Evolutionary conservation across 176 grass and related monocot genomes (phyloP), one percentile per base, ranked within the genome.

Genomic region (Saccharum officinarum): DNA sequence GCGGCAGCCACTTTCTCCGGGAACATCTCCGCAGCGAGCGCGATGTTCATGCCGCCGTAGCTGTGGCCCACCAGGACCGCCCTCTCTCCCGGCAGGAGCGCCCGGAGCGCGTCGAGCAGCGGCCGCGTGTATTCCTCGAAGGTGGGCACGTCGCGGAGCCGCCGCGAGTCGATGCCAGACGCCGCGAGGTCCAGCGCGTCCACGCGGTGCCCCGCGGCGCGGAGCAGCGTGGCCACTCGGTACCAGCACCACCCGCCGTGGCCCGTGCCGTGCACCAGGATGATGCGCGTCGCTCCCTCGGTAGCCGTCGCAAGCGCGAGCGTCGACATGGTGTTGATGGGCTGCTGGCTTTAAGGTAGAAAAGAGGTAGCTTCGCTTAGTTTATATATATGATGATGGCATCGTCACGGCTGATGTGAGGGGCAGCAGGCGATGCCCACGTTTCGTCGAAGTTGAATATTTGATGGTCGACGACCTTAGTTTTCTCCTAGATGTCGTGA

Each of bases 191-290:
- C 88, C 17, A 30, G 88, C 25, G 67, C 69, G 23, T 80, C 74
- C 18, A 92, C 90, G 69, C 83, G 81, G 76, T 89, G 82, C 0
- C 82, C 87, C 4, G 76, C 80, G 13, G 81, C 44, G 42, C 92
- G 74, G 41, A 94, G 88, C 52, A 77, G 83, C 15, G 83, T 77
- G 40, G 76, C 44, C 1, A 94, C 83, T 36, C 85, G 85, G 86
- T 91, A 86, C 92, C 92, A 94, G 73, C 86, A 88, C 88, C 92
- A 94, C 2, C 80, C 89, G 37, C 92, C 92, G 54, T 91, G 86
- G 38, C 86, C 79, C 18, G 83, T 69, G 44, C 92, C 88, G 83
- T 94, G 92, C 37, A 94, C 92, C 37, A 94, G 86, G 77, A 91
- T 61, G 31, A 94, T 49, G 31, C 84, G 92, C 46, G 22, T 80